A percentile compares a stretch with the other conserved stretches of the same genome.
These are phyloP conservation scores for Eucalyptus regnans DNA, from an alignment of 345 rosid species.

Conservation along the genomic window DNA sequence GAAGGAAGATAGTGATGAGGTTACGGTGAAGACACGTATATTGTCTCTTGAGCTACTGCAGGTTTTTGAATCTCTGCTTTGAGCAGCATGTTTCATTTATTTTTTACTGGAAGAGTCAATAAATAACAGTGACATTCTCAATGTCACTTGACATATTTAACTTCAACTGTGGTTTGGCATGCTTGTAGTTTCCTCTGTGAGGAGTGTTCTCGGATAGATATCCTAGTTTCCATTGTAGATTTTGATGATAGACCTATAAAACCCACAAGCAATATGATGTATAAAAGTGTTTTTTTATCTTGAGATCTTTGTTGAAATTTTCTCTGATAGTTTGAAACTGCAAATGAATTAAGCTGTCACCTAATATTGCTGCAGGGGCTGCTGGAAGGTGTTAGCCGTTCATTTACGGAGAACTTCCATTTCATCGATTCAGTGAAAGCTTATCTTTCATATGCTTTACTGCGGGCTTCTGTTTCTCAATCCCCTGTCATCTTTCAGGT, in stretches of 20 bases:
- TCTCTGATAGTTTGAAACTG: not conserved
- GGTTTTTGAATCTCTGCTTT: conserved; percentile 24
- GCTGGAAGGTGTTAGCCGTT: conserved; percentile 90
- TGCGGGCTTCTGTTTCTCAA: conserved; percentile 92
- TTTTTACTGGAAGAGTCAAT: not conserved
- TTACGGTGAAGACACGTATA: conserved; percentile 82
- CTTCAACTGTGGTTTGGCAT: not conserved
- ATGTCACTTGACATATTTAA: not conserved
- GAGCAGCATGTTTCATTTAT: not conserved
- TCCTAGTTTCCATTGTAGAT: not conserved
- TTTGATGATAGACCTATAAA: not conserved
- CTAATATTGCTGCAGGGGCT: conserved; percentile 52
- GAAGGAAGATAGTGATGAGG: conserved; percentile 97
- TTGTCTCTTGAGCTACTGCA: conserved; percentile 97
- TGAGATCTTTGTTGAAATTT: not conserved
- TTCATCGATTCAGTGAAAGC: conserved; percentile 99
- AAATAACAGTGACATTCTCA: not conserved
- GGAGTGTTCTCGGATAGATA: not conserved
- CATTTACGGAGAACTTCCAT: conserved; percentile 88
- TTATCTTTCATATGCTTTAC: conserved; percentile 87
- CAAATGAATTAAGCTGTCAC: not conserved
- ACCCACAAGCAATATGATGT: not conserved
- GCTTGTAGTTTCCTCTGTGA: not conserved
- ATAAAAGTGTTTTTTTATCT: not conserved
- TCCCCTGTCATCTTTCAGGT: conserved; percentile 94